Conservation (phyloP, 176 grass and related monocot genomes). For the Stipa capillata region DNA sequence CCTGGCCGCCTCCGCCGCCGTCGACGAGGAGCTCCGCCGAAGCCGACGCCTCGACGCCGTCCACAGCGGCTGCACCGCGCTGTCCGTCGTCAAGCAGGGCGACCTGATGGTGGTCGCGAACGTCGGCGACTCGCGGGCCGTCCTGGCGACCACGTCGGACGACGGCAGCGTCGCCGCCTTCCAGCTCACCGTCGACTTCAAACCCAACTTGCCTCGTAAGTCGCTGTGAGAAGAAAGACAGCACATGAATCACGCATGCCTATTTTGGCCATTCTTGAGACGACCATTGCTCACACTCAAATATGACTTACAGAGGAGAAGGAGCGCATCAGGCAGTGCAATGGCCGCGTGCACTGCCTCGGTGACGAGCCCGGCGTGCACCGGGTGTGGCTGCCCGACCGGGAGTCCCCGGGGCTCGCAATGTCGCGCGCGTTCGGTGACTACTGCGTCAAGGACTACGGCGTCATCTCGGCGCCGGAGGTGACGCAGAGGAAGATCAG, state of each 20-base stretch:
- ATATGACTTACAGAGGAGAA: too few relatives aligned
- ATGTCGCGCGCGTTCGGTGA: constrained; percentile 90
- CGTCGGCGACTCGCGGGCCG: constrained; percentile 73
- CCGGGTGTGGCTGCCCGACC: constrained; percentile 52
- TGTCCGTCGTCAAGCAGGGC: too few relatives aligned
- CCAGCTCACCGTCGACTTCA: constrained; percentile 75
- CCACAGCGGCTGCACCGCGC: too few relatives aligned
- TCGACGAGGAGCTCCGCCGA: constrained; percentile 56
- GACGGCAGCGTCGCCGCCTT: constrained; percentile 39
- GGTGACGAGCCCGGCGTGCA: too few relatives aligned
- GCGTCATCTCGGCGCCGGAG: too few relatives aligned
- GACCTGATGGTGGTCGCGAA: too few relatives aligned
- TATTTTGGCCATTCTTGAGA: too few relatives aligned
- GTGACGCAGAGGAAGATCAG: constrained; percentile 43
- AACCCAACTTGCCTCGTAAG: constrained; percentile 84
- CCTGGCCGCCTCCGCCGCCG: constrained; percentile 47
- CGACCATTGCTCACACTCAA: neutral
- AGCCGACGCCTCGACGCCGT: constrained; percentile 43
- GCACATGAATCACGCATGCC: too few relatives aligned
- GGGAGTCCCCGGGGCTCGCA: constrained; percentile 61
- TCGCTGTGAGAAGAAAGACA: neutral
- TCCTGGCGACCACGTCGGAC: constrained; percentile 39
- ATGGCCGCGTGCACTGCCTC: too few relatives aligned
- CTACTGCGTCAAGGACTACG: too few relatives aligned
- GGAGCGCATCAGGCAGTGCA: too few relatives aligned